phyloP scores from a whole-genome alignment of 129 eudicot species.

The Deinandra increscens region DNA sequence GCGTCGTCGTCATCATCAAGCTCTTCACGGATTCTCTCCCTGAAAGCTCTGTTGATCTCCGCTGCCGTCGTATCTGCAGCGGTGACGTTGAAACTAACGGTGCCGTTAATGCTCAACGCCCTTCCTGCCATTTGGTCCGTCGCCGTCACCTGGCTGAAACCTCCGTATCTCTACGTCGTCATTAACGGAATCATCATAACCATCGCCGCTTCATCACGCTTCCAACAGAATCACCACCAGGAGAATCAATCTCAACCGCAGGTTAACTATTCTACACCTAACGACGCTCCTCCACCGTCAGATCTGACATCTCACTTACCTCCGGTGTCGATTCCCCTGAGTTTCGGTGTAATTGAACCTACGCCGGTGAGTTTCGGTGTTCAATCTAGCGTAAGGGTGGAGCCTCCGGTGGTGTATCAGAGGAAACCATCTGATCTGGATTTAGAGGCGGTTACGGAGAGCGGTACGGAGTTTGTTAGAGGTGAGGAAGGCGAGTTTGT shows the following conservation, averaged over 20 bases:
- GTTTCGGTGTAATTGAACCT: constrained; percentile 14
- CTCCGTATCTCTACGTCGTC: constrained; percentile 70
- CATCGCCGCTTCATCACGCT: constrained; percentile 60
- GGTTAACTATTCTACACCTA: neutral
- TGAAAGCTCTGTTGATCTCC: constrained; percentile 46
- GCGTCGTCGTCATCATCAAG: constrained; percentile 30
- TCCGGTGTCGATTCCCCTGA: constrained; percentile 13
- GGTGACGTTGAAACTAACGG: constrained; percentile 32
- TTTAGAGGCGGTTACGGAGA: constrained; percentile 28
- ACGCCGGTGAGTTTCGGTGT: constrained; percentile 7
- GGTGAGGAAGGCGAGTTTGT: constrained; percentile 27
- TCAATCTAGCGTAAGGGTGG: constrained; percentile 7
- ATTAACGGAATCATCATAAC: constrained; percentile 74
- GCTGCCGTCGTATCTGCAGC: constrained; percentile 44
- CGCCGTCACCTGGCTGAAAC: constrained; percentile 49
- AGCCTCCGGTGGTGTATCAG: constrained; percentile 29
- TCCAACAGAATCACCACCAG: constrained; percentile 31
- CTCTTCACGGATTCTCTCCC: constrained; percentile 25
- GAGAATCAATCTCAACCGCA: constrained; percentile 23
- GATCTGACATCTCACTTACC: constrained; percentile 25
- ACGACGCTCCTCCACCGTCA: constrained; percentile 22
- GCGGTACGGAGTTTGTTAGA: constrained; percentile 16
- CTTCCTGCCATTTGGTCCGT: constrained; percentile 36
- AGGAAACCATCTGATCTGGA: constrained; percentile 16
- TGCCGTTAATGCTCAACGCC: constrained; percentile 33